Evolutionary conservation across 495 filamentous ascomycete genomes (phyloP).

Genomic region (Achaetomiella virescens): DNA sequence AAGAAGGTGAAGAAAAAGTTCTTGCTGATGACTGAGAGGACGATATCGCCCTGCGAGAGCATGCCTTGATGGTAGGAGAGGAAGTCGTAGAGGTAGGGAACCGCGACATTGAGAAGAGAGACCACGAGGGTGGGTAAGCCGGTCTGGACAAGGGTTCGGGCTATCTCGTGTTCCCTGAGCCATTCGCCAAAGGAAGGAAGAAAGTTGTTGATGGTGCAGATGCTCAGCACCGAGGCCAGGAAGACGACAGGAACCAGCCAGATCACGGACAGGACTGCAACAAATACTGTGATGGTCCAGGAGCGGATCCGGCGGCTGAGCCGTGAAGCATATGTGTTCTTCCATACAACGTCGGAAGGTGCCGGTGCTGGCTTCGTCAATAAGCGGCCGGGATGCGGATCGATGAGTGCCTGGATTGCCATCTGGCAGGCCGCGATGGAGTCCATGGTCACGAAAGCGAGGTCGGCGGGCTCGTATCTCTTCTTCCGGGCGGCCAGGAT

Average conservation of each 20-base stretch:
- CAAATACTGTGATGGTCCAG: conserved; percentile 76
- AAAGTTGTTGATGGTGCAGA: conserved; percentile 67
- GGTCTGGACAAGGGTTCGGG: conserved; percentile 73
- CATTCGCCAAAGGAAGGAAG: conserved; percentile 62
- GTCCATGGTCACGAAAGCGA: conserved; percentile 96
- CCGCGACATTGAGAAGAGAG: conserved; percentile 78
- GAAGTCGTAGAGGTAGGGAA: conserved; percentile 93
- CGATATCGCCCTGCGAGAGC: conserved; percentile 91
- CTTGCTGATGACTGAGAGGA: conserved; percentile 91
- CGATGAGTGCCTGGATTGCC: conserved; percentile 87
- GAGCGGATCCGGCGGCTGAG: conserved; percentile 64
- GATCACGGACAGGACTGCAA: conserved; percentile 74
- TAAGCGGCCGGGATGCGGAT: conserved; percentile 79
- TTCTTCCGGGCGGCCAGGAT: conserved; percentile 66
- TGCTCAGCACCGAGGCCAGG: conserved; percentile 68
- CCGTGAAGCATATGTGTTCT: conserved; percentile 82
- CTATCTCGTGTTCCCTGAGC: conserved; percentile 59
- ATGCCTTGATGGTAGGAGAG: conserved; percentile 86
- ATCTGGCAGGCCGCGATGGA: conserved; percentile 89
- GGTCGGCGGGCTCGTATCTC: conserved; percentile 67
- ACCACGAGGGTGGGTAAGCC: conserved; percentile 79
- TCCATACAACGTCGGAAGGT: conserved; percentile 86
- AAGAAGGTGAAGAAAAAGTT: conserved; percentile 99
- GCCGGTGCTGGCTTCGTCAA: conserved; percentile 79
- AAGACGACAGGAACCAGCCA: conserved; percentile 84